These are phyloP conservation scores for Pyrrhoderma lamaoense DNA, from an alignment of 1,284 basidiomycete genomes.

Conservation along the genomic window DNA sequence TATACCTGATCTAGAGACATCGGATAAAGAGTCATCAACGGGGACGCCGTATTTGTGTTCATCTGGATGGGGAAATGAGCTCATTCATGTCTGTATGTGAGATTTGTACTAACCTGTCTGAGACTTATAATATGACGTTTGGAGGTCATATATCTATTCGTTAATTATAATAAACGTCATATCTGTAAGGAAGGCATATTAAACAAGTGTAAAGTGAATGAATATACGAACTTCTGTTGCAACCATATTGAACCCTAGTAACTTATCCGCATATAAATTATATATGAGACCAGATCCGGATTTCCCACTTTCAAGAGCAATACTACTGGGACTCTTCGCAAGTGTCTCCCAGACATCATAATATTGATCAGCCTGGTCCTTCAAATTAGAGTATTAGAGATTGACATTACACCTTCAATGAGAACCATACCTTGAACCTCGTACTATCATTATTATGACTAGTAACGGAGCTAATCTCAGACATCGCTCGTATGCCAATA, in stretches of 20 bases:
- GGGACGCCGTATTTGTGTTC: no score
- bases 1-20: neutral
- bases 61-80: slow-evolving; percentile 25
- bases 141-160: slow-evolving; percentile 5
- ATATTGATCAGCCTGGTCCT: slow-evolving; percentile 1
- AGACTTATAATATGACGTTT: slow-evolving; percentile 30
- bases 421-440: neutral
- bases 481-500: slow-evolving; percentile 63
- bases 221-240: slow-evolving; percentile 20
- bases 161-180: no score
- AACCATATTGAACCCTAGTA: slow-evolving; percentile 27
- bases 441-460: no score
- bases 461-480: slow-evolving; percentile 32
- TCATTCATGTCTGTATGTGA: slow-evolving; percentile 23
- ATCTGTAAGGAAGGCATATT: no score
- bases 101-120: slow-evolving; percentile 29
- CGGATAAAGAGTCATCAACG: neutral
- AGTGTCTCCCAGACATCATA: slow-evolving; percentile 5
- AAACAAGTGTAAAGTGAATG: no score
- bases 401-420: neutral
- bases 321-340: slow-evolving; percentile 16
- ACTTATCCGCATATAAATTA: slow-evolving; percentile 40
- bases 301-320: slow-evolving; percentile 15
- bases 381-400: neutral
- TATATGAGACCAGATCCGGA: slow-evolving; percentile 38